These are phyloP conservation scores for Gaultheria prostrata DNA, from an alignment of 148 eudicot species.

Conservation along the genomic window DNA sequence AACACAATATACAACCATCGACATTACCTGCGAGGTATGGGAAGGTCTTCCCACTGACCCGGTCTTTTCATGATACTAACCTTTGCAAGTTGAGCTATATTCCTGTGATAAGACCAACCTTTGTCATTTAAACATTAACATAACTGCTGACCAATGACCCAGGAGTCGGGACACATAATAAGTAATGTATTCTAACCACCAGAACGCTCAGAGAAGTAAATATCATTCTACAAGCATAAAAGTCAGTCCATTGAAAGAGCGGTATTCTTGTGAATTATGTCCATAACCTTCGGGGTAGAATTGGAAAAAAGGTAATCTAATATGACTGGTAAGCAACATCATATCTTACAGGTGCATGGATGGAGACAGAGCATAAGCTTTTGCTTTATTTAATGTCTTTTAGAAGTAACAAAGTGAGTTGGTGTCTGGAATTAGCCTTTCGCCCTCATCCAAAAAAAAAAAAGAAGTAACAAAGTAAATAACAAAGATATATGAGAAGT, in stretches of 20 bases:
- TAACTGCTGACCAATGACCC: not conserved
- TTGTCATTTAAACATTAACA: not conserved
- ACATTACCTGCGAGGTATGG: conserved; percentile 53
- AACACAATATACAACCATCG: no score
- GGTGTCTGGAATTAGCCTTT: no score
- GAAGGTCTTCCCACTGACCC: conserved; percentile 76
- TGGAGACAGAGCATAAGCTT: not conserved
- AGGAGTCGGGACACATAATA: not conserved
- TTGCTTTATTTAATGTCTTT: not conserved
- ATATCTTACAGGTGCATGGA: not conserved
- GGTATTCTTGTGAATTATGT: not conserved
- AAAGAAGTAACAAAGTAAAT: not conserved
- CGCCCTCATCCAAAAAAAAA: no score
- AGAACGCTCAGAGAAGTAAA: not conserved
- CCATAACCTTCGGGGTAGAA: not conserved
- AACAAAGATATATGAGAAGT: not conserved
- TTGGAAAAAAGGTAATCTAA: not conserved
- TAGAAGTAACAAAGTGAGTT: not conserved
- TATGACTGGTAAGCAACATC: not conserved
- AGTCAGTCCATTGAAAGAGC: not conserved
- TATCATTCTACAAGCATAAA: not conserved
- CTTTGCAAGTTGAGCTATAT: conserved; percentile 71
- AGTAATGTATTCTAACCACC: not conserved
- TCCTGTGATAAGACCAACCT: conserved; percentile 39
- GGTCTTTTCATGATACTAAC: conserved; percentile 65